Conservation (phyloP, 106 monocot genomes). For the Phalaenopsis equestris region DNA sequence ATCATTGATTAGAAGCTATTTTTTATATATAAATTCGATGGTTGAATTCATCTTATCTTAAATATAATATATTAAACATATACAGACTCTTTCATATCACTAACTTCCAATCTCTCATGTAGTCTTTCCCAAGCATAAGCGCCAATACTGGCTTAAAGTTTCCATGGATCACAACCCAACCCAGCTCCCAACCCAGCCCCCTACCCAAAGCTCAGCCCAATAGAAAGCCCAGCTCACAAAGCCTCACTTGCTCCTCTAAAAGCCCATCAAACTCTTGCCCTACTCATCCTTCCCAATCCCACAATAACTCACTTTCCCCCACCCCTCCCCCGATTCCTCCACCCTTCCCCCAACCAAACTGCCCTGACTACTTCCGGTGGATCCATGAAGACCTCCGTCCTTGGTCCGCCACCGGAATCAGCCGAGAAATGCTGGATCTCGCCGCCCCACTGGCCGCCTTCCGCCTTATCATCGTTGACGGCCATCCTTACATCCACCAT, state of each 20-base stretch:
- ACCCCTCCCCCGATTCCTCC: background rate
- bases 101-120: background rate
- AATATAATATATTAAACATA: no score
- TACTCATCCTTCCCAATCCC: background rate
- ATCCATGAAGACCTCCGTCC: slow-evolving; percentile 35
- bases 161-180: background rate
- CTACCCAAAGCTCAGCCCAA: background rate
- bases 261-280: background rate
- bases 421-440: slow-evolving; percentile 19
- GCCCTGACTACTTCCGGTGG: slow-evolving; percentile 49
- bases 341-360: background rate
- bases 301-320: background rate
- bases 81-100: background rate
- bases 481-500: slow-evolving; percentile 24
- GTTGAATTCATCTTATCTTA: no score
- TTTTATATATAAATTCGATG: no score
- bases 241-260: background rate
- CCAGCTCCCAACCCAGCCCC: background rate
- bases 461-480: slow-evolving; percentile 22
- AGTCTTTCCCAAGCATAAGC: background rate
- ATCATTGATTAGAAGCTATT: no score
- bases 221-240: background rate
- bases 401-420: slow-evolving; percentile 29
- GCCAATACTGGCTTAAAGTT: background rate
- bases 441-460: slow-evolving; percentile 22